Evolutionary conservation across 2,329 filamentous ascomycete genomes (phyloP).

Genomic region (Chrysosporium queenslandicum): DNA sequence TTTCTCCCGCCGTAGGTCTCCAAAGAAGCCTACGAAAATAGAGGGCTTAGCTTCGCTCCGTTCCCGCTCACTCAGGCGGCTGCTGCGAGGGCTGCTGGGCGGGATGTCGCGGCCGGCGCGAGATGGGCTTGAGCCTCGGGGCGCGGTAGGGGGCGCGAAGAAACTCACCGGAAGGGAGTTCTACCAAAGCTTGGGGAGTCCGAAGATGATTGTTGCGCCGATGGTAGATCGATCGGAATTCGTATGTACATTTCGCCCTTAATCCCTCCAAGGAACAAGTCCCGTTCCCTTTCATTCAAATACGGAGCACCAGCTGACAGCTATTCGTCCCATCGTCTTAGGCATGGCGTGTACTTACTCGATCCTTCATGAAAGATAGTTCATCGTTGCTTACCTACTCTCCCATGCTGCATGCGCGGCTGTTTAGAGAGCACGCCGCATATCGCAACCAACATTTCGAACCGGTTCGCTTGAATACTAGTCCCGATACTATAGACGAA

Average conservation of each 20-base stretch:
- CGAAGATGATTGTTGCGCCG: constrained; percentile 80
- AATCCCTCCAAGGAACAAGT: not conserved
- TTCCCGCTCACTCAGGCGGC: not conserved
- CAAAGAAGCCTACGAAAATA: not conserved
- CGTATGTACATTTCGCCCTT: constrained; percentile 49
- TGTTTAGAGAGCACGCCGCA: constrained; percentile 66
- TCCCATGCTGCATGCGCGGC: constrained; percentile 89
- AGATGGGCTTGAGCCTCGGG: not conserved
- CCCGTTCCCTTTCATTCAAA: too few species aligned
- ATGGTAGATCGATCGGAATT: constrained; percentile 99
- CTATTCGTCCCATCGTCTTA: constrained; percentile 32
- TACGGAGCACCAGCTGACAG: not conserved
- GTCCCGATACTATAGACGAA: constrained; percentile 5
- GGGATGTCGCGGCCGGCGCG: constrained; percentile 5
- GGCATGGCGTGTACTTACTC: constrained; percentile 95
- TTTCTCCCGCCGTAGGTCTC: not conserved
- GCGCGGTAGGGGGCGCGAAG: constrained; percentile 11
- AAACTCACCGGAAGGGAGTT: constrained; percentile 81
- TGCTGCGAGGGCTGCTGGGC: constrained; percentile 7
- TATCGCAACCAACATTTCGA: constrained; percentile 79
- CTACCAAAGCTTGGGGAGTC: constrained; percentile 88
- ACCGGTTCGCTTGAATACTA: constrained; percentile 39
- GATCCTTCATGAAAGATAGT: constrained; percentile 69
- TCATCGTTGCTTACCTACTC: constrained; percentile 74
- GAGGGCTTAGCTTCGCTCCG: not conserved